phyloP scores from a whole-genome alignment of 2,329 filamentous ascomycete species.

The Claviceps sp. region DNA sequence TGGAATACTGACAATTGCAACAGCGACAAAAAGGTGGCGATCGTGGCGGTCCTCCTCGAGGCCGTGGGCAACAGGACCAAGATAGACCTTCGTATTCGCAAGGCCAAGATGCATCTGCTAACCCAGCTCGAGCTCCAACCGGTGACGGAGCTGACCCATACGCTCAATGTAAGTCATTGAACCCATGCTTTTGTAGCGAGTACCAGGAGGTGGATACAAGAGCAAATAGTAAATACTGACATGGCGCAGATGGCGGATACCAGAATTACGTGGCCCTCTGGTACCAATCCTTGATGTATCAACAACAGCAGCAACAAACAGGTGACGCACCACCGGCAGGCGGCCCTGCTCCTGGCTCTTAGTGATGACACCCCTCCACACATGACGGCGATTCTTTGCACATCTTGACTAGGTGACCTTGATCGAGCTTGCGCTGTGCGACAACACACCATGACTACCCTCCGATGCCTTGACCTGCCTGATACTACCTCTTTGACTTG shows the following conservation, averaged over 20 bases:
- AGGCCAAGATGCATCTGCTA: slow-evolving; percentile 28
- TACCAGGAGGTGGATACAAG: background rate
- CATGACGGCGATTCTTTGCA: slow-evolving; percentile 3
- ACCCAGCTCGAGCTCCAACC: slow-evolving; percentile 29
- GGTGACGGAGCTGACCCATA: slow-evolving; percentile 53
- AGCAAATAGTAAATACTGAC: slow-evolving; percentile 8
- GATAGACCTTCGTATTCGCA: slow-evolving; percentile 41
- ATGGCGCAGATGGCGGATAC: slow-evolving; percentile 56
- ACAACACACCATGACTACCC: slow-evolving; percentile 2
- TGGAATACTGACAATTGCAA: background rate
- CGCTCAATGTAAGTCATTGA: slow-evolving; percentile 48
- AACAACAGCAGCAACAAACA: slow-evolving; percentile 26
- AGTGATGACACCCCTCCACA: slow-evolving; percentile 16
- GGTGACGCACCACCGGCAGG: slow-evolving; percentile 23
- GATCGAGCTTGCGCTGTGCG: slow-evolving; percentile 14
- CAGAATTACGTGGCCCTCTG: slow-evolving; percentile 68
- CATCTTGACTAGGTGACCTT: slow-evolving; percentile 21
- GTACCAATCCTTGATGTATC: slow-evolving; percentile 53
- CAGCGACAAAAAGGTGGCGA: slow-evolving; percentile 41
- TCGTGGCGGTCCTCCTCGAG: slow-evolving; percentile 26
- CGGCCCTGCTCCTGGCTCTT: slow-evolving; percentile 22
- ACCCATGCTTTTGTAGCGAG: background rate
- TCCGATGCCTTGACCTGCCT: slow-evolving; percentile 22
- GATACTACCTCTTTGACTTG: slow-evolving; percentile 16
- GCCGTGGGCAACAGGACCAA: slow-evolving; percentile 37